Percentiles rank a stretch among this genome's conserved stretches.
phyloP scores from a whole-genome alignment of 345 rosid species.

The Moricandia moricandioides region DNA sequence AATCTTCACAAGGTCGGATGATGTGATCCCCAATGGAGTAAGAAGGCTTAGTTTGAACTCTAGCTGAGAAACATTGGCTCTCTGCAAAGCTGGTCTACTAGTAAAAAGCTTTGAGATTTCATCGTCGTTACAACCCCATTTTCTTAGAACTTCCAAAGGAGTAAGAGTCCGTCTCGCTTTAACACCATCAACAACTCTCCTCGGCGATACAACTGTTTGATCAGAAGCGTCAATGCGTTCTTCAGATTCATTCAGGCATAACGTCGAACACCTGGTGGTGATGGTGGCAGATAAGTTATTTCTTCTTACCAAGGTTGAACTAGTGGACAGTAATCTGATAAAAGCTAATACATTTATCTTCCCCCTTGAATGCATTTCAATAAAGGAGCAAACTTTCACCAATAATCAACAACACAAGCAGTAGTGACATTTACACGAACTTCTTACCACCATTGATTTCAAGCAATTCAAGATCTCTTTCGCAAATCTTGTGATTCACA shows the following conservation, averaged over 20 bases:
- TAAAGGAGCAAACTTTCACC: neutral
- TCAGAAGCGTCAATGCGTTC: slow-evolving; percentile 17
- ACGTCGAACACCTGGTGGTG: slow-evolving; percentile 62
- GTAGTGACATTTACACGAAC: slow-evolving; percentile 2
- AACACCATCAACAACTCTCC: slow-evolving; percentile 23
- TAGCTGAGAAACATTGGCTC: slow-evolving; percentile 48
- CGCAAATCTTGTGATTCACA: neutral
- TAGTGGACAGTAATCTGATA: slow-evolving; percentile 12
- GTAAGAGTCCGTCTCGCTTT: neutral
- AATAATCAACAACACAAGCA: neutral
- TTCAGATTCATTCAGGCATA: slow-evolving; percentile 43
- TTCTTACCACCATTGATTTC: neutral
- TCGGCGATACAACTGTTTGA: slow-evolving; percentile 36
- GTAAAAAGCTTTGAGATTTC: slow-evolving; percentile 50
- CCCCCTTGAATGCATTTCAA: slow-evolving; percentile 18
- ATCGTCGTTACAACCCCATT: slow-evolving; percentile 70
- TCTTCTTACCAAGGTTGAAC: slow-evolving; percentile 2
- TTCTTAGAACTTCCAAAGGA: slow-evolving; percentile 45
- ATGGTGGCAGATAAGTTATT: neutral
- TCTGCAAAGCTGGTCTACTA: slow-evolving; percentile 55
- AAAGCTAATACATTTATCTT: slow-evolving; percentile 13
- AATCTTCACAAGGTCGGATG: slow-evolving; percentile 75
- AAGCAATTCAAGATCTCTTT: too few species aligned
- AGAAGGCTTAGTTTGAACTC: slow-evolving; percentile 56
- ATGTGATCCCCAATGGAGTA: slow-evolving; percentile 50